Base-by-base conservation (phyloP, 164 flowering plant species). In the Annona cherimola region DNA sequence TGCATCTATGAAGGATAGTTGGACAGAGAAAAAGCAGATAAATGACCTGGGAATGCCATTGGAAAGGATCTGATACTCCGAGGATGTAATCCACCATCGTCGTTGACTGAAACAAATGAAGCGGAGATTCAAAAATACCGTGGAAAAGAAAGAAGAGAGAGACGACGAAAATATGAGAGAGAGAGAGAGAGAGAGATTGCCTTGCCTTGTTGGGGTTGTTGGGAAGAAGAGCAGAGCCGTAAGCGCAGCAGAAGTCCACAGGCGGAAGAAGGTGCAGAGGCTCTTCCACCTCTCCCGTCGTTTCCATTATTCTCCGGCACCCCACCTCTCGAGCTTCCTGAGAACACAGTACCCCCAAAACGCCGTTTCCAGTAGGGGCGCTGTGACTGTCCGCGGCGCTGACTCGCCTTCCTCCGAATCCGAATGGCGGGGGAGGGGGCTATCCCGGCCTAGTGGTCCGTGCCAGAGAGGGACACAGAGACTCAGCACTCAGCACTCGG, bases 221-320 rank as follows among this genome's bases (percentile, higher is more conserved):
- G 9, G 92, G 90, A 77, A 88, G 99, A 42, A 95, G 91, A 60
- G 91, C 39, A 39, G 99, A 93, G n/a, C 99, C 98, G 76, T 93
- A 95, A 9, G 87, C 77, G 74, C 96, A 95, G 74, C 89, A 86
- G 57, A 93, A 93, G 16, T 93, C 96, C 0, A 93, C 96, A 16
- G 89, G 86, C 39, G 99, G 99, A 66, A 95, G 86, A 70, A 16
- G 70, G 60, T 83, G 59, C 45, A 95, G 88, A 35, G 89, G 81
- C 71, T 83, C 77, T 7, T 69, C 72, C 66, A 86, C 80, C 64
- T 79, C 84, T 18, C 44, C 57, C n/a, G 12, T 42, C 45, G 35
- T 50, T 6, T 40, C 61, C 60, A 50, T 50, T 50, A 9, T 14
- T 50, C 55, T 50, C 16, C 12, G 12, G 7, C 55, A 7, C 55